These are phyloP conservation scores for Dactylellina sp. DNA, from an alignment of 2,329 filamentous ascomycete species.

Conservation along the genomic window DNA sequence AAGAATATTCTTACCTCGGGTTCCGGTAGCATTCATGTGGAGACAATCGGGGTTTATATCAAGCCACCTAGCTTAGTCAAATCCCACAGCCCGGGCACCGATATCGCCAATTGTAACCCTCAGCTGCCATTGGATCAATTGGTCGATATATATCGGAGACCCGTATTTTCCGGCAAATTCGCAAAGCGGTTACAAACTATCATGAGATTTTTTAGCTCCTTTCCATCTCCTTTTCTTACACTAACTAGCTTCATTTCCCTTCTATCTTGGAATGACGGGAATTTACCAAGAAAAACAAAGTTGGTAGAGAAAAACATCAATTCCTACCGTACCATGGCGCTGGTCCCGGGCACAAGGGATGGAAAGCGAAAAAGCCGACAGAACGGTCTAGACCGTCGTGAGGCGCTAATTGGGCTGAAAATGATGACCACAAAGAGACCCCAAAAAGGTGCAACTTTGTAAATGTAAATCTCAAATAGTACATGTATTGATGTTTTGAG, in stretches of 20 bases:
- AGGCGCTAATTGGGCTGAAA: slow-evolving; percentile 37
- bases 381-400: slow-evolving; percentile 36
- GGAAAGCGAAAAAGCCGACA: slow-evolving; percentile 39
- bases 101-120: slow-evolving; percentile 22
- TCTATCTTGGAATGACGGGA: slow-evolving; percentile 37
- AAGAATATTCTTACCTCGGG: slow-evolving; percentile 12
- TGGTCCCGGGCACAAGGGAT: slow-evolving; percentile 15
- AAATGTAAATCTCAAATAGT: neutral
- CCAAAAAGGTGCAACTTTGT: slow-evolving; percentile 35
- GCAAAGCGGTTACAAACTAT: neutral
- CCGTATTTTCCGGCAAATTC: slow-evolving; percentile 17
- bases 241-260: neutral
- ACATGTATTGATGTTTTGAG: neutral
- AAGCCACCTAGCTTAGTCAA: slow-evolving; percentile 17
- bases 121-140: slow-evolving; percentile 18
- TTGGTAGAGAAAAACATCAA: neutral
- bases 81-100: slow-evolving; percentile 2
- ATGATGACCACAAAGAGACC: slow-evolving; percentile 6
- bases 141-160: neutral
- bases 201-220: neutral
- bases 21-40: slow-evolving; percentile 21
- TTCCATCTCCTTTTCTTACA: neutral
- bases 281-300: slow-evolving; percentile 32
- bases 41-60: neutral
- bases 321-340: slow-evolving; percentile 6